Conservation (phyloP, 1,284 basidiomycete species). For the Porodaedalea pini region DNA sequence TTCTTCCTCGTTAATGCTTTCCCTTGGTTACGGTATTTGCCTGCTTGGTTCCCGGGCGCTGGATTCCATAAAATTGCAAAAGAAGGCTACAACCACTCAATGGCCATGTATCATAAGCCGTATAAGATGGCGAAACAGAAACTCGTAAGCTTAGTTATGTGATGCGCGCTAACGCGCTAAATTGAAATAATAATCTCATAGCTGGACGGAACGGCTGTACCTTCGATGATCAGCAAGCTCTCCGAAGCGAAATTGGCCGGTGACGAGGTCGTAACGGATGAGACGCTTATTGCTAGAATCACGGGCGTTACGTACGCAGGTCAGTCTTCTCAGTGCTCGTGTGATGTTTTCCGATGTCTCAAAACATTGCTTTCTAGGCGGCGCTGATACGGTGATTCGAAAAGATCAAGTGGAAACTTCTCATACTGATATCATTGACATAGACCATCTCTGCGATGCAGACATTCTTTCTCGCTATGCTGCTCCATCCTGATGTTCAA, state of each 20-base stretch:
- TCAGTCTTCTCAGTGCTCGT: not conserved
- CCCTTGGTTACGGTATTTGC: constrained; percentile 14
- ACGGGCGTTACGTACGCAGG: constrained; percentile 6
- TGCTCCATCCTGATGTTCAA: constrained; percentile 47
- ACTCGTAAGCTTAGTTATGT: not conserved
- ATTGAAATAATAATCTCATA: not conserved
- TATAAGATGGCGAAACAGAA: constrained; percentile 10
- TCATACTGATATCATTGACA: not conserved
- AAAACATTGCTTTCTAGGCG: not conserved
- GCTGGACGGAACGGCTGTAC: constrained; percentile 13
- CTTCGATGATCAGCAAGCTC: constrained; percentile 17
- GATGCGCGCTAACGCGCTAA: not conserved
- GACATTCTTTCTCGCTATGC: constrained; percentile 41
- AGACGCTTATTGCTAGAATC: constrained; percentile 13
- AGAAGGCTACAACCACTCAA: constrained; percentile 4
- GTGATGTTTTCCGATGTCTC: not conserved
- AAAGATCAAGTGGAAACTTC: not conserved
- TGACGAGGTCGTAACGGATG: not conserved
- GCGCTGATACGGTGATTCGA: not conserved
- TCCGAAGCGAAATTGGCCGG: not conserved
- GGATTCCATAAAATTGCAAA: constrained; percentile 19
- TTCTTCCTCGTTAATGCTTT: constrained; percentile 14
- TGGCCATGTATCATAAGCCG: constrained; percentile 9
- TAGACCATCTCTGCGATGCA: not conserved
- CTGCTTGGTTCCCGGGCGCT: constrained; percentile 21